Conservation (phyloP, 2,329 filamentous ascomycete species). For the Neonectria magnoliae region DNA sequence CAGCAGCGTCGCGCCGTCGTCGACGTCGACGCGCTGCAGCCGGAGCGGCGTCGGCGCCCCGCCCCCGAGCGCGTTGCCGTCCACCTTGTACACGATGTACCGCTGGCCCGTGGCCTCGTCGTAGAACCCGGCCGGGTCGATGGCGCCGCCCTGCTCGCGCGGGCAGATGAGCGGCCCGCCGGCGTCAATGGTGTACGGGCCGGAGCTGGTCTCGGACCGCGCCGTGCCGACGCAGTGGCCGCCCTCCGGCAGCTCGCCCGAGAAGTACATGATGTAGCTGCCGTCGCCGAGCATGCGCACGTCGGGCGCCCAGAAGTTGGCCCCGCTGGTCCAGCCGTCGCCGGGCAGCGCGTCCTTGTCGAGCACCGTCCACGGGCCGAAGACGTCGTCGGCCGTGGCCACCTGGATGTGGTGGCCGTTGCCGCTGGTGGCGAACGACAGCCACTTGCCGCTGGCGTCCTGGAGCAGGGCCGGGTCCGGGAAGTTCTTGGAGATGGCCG, state of each 20-base stretch:
- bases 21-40: slow-evolving; percentile 60
- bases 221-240: slow-evolving; percentile 70
- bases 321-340: slow-evolving; percentile 63
- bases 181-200: slow-evolving; percentile 62
- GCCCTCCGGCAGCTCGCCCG: slow-evolving; percentile 55
- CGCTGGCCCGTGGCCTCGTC: slow-evolving; percentile 62
- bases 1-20: slow-evolving; percentile 59
- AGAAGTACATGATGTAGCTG: slow-evolving; percentile 70
- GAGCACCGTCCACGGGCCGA: slow-evolving; percentile 58
- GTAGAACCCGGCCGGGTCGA: slow-evolving; percentile 69
- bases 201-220: slow-evolving; percentile 55
- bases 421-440: slow-evolving; percentile 66
- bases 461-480: slow-evolving; percentile 64
- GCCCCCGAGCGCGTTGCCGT: slow-evolving; percentile 65
- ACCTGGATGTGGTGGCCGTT: slow-evolving; percentile 63
- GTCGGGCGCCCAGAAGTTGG: slow-evolving; percentile 70
- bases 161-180: slow-evolving; percentile 62
- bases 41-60: slow-evolving; percentile 65
- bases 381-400: slow-evolving; percentile 60
- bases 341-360: slow-evolving; percentile 65
- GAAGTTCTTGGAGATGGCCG: slow-evolving; percentile 54
- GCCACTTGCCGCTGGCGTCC: slow-evolving; percentile 59
- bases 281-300: slow-evolving; percentile 60
- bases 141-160: slow-evolving; percentile 64
- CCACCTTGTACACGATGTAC: slow-evolving; percentile 73